phyloP scores from a whole-genome alignment of 495 filamentous ascomycete species.

The Penicillium waksmanii region DNA sequence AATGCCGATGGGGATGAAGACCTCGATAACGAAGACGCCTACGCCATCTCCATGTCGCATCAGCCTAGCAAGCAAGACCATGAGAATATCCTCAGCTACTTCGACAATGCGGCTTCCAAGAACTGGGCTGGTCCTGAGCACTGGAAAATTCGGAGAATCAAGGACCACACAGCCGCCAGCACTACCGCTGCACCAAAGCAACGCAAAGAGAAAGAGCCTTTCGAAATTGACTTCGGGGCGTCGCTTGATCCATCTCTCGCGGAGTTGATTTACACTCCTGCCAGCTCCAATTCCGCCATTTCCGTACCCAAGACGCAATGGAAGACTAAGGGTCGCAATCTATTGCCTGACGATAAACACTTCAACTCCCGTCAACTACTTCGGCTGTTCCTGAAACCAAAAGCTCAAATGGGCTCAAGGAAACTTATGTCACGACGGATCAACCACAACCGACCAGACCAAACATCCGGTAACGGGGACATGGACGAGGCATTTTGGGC shows the following conservation, averaged over 20 bases:
- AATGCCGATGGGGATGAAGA: conserved; percentile 64
- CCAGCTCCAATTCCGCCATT: conserved; percentile 78
- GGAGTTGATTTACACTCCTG: conserved; percentile 83
- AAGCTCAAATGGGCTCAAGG: conserved; percentile 70
- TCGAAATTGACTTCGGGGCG: conserved; percentile 87
- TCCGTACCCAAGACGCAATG: conserved; percentile 89
- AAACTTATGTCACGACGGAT: conserved; percentile 45
- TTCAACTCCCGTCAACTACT: conserved; percentile 93
- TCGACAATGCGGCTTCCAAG: conserved; percentile 91
- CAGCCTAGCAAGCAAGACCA: conserved; percentile 65
- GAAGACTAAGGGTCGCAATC: conserved; percentile 89
- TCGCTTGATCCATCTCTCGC: conserved; percentile 70
- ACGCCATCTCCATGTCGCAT: conserved; percentile 72
- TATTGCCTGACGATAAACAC: conserved; percentile 97
- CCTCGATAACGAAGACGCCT: conserved; percentile 62
- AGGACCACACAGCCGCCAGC: conserved; percentile 70
- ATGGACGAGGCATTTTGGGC: conserved; percentile 98
- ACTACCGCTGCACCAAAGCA: conserved; percentile 56
- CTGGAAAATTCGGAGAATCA: conserved; percentile 94
- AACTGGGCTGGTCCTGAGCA: conserved; percentile 99
- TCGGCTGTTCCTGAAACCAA: conserved; percentile 91
- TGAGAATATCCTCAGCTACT: conserved; percentile 95
- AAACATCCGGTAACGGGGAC: conserved; percentile 62
- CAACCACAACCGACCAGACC: conserved; percentile 48
- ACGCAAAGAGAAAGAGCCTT: conserved; percentile 93